A percentile compares a stretch with the other conserved stretches of the same genome.
Evolutionary conservation across 2,329 filamentous ascomycete genomes (phyloP).

Genomic region (Macrophomina tecta): DNA sequence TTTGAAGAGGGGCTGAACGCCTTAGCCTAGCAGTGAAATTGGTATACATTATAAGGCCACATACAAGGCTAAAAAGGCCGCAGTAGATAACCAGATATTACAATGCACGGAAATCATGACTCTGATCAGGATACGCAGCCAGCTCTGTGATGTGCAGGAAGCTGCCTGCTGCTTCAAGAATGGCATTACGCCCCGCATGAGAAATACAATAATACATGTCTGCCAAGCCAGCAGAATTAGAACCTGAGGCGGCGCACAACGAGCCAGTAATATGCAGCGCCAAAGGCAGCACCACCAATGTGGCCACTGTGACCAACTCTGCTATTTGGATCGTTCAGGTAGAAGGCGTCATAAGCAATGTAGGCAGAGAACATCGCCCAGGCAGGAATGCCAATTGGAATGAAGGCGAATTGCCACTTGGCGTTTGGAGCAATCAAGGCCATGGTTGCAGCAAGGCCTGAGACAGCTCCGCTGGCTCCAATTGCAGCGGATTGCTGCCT

Average conservation of each 20-base stretch:
- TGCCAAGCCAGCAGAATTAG: neutral
- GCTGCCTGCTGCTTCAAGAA: neutral
- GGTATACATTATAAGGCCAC: neutral
- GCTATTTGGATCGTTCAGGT: constrained; percentile 39
- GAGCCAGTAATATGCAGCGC: constrained; percentile 39
- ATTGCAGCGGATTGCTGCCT: constrained; percentile 29
- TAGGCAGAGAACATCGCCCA: constrained; percentile 45
- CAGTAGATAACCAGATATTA: neutral
- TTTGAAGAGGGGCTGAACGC: neutral
- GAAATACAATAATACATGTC: neutral
- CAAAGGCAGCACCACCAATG: constrained; percentile 52
- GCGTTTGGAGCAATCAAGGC: constrained; percentile 46
- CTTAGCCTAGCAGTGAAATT: neutral
- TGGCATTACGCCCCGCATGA: neutral
- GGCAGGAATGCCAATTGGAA: constrained; percentile 49
- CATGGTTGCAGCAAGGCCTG: constrained; percentile 47
- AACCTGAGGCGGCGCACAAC: constrained; percentile 29
- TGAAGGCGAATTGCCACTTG: constrained; percentile 33
- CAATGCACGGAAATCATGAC: neutral
- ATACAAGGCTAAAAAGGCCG: neutral
- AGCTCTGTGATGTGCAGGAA: neutral
- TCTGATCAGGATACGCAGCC: neutral
- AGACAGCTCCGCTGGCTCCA: constrained; percentile 51
- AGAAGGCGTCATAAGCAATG: constrained; percentile 47
- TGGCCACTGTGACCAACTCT: constrained; percentile 51